Evolutionary conservation across 2,329 filamentous ascomycete species (phyloP), one percentile per base, ranked within the genome.

Genomic region (Botryotinia narcissicola): DNA sequence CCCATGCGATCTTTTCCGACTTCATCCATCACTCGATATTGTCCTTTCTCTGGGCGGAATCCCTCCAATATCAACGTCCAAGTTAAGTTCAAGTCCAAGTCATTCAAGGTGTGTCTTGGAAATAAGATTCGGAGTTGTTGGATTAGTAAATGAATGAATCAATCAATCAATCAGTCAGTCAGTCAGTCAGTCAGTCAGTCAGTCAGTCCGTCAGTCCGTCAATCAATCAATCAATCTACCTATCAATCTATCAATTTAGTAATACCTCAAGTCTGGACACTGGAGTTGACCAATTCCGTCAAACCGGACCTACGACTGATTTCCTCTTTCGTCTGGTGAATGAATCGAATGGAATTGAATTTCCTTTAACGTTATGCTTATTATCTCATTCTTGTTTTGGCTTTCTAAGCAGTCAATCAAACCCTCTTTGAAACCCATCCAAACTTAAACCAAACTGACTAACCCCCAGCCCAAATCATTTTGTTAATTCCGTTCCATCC

Each of bases 81-180:
- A 42, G 40, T 42, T 12, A 35, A 42, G 40, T 42, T 12, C 40
- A 14, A 42, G 40, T 37, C 59, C 32, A 37, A 37, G 1, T 37
- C 35, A 37, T 37, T 37, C 37, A 37, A 37, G 8, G 37, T 37
- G 37, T 37, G 37, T 37, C 37, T 37, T 37, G 68, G 57, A 63
- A 62, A 48, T 70, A 70, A 57, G 68, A 70, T 46, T 4, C 68
- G 44, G 59, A 67, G 63, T 54, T 44, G n/a, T 35, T n/a, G 68
- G 22, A 70, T 70, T 61, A 70, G 7, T 20, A 20, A 25, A 10
- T 51, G 4, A 12, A 51, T 51, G 4, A 51, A 25, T 40, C 9
- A 40, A 12, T 37, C 6, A 37, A 37, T 37, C 6, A 37, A 46
- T 22, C 20, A 46, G 3, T 22, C 46, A 10, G 10, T 51, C 22